Conservation (phyloP, 2,329 filamentous ascomycete genomes). For the Thelonectria discophora region DNA sequence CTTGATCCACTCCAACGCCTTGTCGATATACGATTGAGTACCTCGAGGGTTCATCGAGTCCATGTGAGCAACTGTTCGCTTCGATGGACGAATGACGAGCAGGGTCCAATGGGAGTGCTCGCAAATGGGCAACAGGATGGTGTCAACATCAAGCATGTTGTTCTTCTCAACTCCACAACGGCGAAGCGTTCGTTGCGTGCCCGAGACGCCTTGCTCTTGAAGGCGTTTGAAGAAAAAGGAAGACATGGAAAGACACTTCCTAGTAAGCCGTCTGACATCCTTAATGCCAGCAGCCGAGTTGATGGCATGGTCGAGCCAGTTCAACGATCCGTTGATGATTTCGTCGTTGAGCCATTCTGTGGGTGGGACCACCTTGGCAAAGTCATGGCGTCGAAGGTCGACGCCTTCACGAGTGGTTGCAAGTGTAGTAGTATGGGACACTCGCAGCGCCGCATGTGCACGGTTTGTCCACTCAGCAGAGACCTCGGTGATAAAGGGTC, state of each 20-base stretch:
- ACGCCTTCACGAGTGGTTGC: conserved; percentile 59
- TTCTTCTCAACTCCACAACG: conserved; percentile 64
- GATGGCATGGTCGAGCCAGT: conserved; percentile 66
- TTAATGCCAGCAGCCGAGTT: conserved; percentile 65
- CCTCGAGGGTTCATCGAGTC: conserved; percentile 67
- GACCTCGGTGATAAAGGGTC: conserved; percentile 42
- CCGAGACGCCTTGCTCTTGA: conserved; percentile 55
- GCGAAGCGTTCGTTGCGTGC: conserved; percentile 64
- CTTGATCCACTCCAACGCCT: conserved; percentile 64
- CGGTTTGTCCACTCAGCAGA: conserved; percentile 40
- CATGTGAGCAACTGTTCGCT: conserved; percentile 71
- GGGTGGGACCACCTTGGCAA: conserved; percentile 66
- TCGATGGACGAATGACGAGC: conserved; percentile 69
- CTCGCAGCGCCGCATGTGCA: conserved; percentile 46
- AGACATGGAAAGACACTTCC: conserved; percentile 69
- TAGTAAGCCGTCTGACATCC: conserved; percentile 55
- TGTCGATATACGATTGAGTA: conserved; percentile 48
- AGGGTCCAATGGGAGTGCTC: conserved; percentile 75
- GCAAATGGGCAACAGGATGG: conserved; percentile 76
- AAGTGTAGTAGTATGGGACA: conserved; percentile 48
- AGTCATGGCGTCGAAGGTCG: conserved; percentile 64
- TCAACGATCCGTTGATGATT: conserved; percentile 73
- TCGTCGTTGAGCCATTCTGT: conserved; percentile 80
- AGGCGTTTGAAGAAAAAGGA: conserved; percentile 72
- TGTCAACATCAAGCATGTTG: conserved; percentile 72